Conservation (phyloP, 345 rosid genomes). For the Mallotus nudiflorus region DNA sequence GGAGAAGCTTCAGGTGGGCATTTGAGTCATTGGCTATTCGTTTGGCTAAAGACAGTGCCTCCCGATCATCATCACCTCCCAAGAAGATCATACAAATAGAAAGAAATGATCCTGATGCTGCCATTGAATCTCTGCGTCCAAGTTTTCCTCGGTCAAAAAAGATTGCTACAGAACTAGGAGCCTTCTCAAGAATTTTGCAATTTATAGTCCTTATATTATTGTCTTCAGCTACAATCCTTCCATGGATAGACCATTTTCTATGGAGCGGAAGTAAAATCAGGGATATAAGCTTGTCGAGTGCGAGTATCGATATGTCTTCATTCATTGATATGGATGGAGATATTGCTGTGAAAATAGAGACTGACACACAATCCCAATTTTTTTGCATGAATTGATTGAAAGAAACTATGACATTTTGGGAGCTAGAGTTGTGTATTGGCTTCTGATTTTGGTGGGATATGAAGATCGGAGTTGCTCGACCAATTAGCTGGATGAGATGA, state of each 20-base stretch:
- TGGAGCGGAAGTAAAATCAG: constrained; percentile 63
- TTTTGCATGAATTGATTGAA: constrained; percentile 24
- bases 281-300: constrained; percentile 42
- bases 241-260: constrained; percentile 43
- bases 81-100: constrained; percentile 47
- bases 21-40: constrained; percentile 40
- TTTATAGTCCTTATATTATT: constrained; percentile 35
- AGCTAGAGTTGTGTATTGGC: not conserved
- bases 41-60: constrained; percentile 47
- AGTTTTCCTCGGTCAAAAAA: constrained; percentile 4
- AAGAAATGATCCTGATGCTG: too few relatives aligned
- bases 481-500: not conserved
- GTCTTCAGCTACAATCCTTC: constrained; percentile 38
- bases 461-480: constrained; percentile 30
- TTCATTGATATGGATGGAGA: constrained; percentile 52
- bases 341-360: constrained; percentile 36
- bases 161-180: constrained; percentile 62
- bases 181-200: constrained; percentile 40
- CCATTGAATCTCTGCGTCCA: accelerated
- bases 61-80: constrained; percentile 67
- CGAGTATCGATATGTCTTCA: constrained; percentile 56
- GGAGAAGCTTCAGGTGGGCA: constrained; percentile 34
- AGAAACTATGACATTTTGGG: constrained; percentile 30
- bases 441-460: constrained; percentile 21
- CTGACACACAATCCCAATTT: constrained; percentile 14